Conservation (phyloP, 768 basidiomycete genomes). For the Filobasidium floriforme region DNA sequence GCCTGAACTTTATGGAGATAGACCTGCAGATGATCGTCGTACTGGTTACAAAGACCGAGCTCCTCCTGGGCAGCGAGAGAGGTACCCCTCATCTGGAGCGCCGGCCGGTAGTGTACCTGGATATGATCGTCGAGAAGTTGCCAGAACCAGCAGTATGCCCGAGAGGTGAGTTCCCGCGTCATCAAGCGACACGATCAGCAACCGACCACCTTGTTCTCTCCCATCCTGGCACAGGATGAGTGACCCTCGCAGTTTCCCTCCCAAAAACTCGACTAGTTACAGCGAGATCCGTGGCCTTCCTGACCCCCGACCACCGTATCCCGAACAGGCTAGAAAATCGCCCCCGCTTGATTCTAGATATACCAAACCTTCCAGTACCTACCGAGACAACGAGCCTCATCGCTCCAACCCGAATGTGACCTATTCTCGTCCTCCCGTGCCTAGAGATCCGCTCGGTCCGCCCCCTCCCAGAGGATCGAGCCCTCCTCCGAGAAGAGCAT, state of each 20-base stretch:
- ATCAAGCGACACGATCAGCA: too few relatives aligned
- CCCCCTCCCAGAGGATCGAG: neutral
- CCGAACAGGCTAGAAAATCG: neutral
- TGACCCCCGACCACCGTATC: neutral
- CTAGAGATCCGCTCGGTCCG: neutral
- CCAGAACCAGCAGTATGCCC: constrained; percentile 3
- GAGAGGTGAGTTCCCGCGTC: neutral
- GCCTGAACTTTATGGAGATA: too few relatives aligned
- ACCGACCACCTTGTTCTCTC: neutral
- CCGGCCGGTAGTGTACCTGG: neutral
- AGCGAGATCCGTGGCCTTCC: neutral
- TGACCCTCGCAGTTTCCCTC: constrained; percentile 1
- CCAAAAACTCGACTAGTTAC: neutral
- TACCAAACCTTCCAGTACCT: neutral
- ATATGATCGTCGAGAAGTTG: neutral
- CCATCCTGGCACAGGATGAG: neutral
- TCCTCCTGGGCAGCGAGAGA: neutral
- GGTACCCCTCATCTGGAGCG: neutral
- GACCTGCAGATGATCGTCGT: too few relatives aligned
- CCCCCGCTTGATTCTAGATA: neutral
- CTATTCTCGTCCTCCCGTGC: constrained; percentile 4
- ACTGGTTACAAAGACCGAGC: neutral
- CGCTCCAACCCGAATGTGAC: neutral
- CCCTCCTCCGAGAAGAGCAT: constrained; percentile 4
- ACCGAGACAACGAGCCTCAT: neutral